Evolutionary conservation across 345 rosid species (phyloP).

Genomic region (Jatropha curcas): DNA sequence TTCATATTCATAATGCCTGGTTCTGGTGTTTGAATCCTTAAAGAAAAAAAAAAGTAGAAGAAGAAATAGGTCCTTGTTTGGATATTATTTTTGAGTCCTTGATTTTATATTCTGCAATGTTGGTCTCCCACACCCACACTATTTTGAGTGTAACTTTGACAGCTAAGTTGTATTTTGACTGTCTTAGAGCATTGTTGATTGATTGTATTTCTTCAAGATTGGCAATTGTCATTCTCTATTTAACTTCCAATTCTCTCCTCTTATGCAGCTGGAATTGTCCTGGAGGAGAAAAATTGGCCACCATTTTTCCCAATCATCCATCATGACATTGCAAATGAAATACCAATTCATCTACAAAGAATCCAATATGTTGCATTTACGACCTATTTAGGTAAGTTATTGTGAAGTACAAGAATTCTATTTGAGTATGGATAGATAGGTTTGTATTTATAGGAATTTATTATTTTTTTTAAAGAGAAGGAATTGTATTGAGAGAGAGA

Average conservation of each 20-base stretch:
- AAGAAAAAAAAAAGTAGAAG: background rate
- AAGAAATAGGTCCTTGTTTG: background rate
- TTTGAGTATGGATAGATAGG: background rate
- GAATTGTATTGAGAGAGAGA: background rate
- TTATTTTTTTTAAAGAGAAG: background rate
- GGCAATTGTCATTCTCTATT: background rate
- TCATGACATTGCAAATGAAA: constrained; percentile 35
- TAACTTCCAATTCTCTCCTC: constrained; percentile 8
- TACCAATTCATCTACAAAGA: constrained; percentile 34
- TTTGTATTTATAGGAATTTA: background rate
- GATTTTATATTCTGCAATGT: background rate
- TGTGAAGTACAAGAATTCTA: background rate
- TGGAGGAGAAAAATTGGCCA: constrained; percentile 42
- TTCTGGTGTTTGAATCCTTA: background rate
- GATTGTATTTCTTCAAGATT: background rate
- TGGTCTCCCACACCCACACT: background rate
- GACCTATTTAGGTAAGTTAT: constrained; percentile 30
- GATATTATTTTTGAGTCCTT: background rate
- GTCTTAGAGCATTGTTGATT: background rate
- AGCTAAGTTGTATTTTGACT: background rate
- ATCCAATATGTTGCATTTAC: constrained; percentile 38
- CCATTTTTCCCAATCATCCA: constrained; percentile 40
- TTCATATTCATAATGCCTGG: background rate
- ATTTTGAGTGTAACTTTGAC: background rate
- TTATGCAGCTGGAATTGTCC: constrained; percentile 33